phyloP scores from a whole-genome alignment of 1,284 basidiomycete genomes.

The Phlebopus sp. region DNA sequence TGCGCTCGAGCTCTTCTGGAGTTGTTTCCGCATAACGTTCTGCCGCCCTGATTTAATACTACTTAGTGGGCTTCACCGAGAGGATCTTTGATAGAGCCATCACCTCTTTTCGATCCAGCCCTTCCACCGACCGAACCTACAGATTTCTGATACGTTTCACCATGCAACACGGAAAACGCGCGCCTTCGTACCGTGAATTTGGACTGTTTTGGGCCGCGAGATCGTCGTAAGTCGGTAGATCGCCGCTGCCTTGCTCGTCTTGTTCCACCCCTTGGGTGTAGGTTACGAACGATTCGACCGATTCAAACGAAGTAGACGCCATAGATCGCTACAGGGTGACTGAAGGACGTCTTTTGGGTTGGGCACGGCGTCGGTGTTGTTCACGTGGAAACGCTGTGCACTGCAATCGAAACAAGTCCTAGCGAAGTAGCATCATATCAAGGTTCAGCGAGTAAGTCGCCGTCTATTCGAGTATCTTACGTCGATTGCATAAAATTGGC shows the following conservation, averaged over 20 bases:
- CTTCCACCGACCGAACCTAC: constrained; percentile 77
- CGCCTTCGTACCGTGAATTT: constrained; percentile 59
- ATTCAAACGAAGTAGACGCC: constrained; percentile 21
- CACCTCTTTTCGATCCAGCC: constrained; percentile 85
- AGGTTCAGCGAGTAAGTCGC: too few species aligned
- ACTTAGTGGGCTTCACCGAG: constrained; percentile 8
- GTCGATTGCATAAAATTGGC: too few species aligned
- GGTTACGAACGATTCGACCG: constrained; percentile 19
- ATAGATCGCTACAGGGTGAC: constrained; percentile 1
- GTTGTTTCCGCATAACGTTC: constrained; percentile 69
- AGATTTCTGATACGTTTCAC: constrained; percentile 3
- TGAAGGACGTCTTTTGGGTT: too few species aligned
- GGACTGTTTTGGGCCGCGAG: constrained; percentile 68
- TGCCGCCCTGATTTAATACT: constrained; percentile 56
- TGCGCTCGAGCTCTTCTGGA: constrained; percentile 52
- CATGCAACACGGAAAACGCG: constrained; percentile 1
- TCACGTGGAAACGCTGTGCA: too few species aligned
- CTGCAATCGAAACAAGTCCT: too few species aligned
- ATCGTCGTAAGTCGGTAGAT: constrained; percentile 74
- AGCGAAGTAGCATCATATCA: too few species aligned
- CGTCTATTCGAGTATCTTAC: too few species aligned
- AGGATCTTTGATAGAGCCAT: constrained; percentile 9
- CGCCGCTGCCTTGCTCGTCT: constrained; percentile 54
- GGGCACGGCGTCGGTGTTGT: too few species aligned
- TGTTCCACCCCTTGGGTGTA: constrained; percentile 46